phyloP scores from a whole-genome alignment of 148 eudicot species.

The Talinum fruticosum region DNA sequence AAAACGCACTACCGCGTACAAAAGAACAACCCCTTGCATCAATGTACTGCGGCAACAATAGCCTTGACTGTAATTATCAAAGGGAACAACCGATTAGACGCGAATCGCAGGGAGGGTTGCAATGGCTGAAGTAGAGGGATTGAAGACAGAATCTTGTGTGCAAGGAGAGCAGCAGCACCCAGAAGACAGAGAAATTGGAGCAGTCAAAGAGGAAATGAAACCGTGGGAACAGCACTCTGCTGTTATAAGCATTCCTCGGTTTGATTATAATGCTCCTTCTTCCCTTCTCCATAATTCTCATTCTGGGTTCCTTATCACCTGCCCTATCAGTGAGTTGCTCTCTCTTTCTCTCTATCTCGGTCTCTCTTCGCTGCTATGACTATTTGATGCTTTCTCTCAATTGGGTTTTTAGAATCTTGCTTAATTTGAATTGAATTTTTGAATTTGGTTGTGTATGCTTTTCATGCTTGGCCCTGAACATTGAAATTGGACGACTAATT shows the following conservation, averaged over 20 bases:
- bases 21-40: too few relatives aligned
- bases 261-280: conserved; percentile 73
- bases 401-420: background rate
- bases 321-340: conserved; percentile 59
- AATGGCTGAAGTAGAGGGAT: conserved; percentile 14
- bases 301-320: conserved; percentile 72
- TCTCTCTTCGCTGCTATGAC: background rate
- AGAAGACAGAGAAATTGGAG: conserved; percentile 5
- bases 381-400: background rate
- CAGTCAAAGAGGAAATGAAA: conserved; percentile 33
- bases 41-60: too few relatives aligned
- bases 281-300: conserved; percentile 55
- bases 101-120: background rate
- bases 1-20: too few relatives aligned
- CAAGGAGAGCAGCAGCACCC: background rate
- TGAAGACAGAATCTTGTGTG: background rate
- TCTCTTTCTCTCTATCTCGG: background rate
- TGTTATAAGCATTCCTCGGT: conserved; percentile 71
- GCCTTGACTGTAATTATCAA: too few relatives aligned
- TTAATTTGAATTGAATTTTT: background rate
- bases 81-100: too few relatives aligned
- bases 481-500: conserved; percentile 4
- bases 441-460: conserved; percentile 4
- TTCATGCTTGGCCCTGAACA: background rate
- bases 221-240: conserved; percentile 80